Percentiles rank a stretch among this genome's conserved stretches.
Conservation (phyloP, 768 basidiomycete genomes). For the Lactifluus subvellereus region DNA sequence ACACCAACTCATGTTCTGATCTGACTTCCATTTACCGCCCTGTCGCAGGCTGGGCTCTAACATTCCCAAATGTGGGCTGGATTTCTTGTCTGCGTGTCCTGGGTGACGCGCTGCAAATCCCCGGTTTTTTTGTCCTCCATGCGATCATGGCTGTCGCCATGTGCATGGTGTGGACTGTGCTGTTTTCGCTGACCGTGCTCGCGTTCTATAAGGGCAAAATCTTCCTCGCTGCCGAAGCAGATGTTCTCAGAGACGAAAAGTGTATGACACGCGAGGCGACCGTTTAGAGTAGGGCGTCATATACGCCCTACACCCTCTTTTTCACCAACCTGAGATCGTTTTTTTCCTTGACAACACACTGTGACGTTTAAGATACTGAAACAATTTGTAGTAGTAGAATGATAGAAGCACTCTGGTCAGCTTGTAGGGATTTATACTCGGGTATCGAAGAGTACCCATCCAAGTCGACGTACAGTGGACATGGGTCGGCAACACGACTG, state of each 20-base stretch:
- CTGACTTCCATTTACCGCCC: background rate
- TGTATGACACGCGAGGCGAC: background rate
- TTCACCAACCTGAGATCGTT: background rate
- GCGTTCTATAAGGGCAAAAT: slow-evolving; percentile 42
- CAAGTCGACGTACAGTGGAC: no score
- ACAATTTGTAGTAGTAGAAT: background rate
- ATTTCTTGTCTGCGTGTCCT: slow-evolving; percentile 39
- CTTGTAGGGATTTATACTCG: background rate
- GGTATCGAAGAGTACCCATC: no score
- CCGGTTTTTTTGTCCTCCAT: slow-evolving; percentile 38
- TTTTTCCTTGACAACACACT: background rate
- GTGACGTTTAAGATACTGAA: background rate
- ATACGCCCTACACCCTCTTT: background rate
- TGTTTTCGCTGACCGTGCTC: slow-evolving; percentile 37
- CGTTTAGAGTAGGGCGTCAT: background rate
- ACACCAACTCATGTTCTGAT: background rate
- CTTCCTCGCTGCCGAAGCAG: slow-evolving; percentile 38
- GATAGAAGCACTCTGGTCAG: background rate
- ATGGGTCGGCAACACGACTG: no score
- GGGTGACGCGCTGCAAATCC: slow-evolving; percentile 38
- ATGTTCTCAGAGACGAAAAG: slow-evolving; percentile 37
- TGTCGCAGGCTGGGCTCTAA: slow-evolving; percentile 39
- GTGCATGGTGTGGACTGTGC: slow-evolving; percentile 37
- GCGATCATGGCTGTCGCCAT: slow-evolving; percentile 38
- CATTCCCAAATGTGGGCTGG: slow-evolving; percentile 47